Evolutionary conservation across 164 flowering plant species (phyloP).

Genomic region (Umbellularia californica): DNA sequence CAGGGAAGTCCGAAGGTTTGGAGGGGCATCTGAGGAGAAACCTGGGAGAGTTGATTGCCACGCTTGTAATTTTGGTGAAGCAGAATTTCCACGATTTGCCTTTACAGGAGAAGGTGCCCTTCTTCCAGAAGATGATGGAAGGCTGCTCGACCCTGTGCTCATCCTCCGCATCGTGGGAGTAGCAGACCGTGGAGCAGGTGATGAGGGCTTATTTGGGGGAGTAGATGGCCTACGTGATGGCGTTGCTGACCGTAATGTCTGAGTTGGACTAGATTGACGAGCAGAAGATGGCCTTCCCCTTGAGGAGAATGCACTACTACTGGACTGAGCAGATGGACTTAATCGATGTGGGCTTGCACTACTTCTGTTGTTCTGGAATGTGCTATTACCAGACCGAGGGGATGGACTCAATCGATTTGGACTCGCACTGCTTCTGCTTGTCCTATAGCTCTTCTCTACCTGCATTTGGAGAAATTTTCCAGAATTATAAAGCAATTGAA

Average conservation of each 20-base stretch:
- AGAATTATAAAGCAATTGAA: neutral
- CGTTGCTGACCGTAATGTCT: slow-evolving; percentile 36
- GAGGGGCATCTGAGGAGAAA: slow-evolving; percentile 86
- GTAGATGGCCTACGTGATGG: slow-evolving; percentile 72
- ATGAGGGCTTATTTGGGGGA: slow-evolving; percentile 59
- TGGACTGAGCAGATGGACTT: slow-evolving; percentile 78
- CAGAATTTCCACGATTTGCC: slow-evolving; percentile 69
- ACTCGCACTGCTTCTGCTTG: slow-evolving; percentile 82
- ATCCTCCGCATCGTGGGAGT: slow-evolving; percentile 68
- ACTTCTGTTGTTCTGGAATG: slow-evolving; percentile 55
- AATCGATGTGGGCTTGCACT: slow-evolving; percentile 85
- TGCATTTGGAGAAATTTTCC: slow-evolving; percentile 19
- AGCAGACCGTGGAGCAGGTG: slow-evolving; percentile 58
- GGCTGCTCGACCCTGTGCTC: slow-evolving; percentile 56
- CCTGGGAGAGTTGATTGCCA: slow-evolving; percentile 94
- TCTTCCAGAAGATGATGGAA: slow-evolving; percentile 36
- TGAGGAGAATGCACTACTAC: slow-evolving; percentile 36
- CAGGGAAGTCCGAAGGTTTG: slow-evolving; percentile 92
- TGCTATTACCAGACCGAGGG: slow-evolving; percentile 54
- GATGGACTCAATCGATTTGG: slow-evolving; percentile 89
- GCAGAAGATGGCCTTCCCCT: slow-evolving; percentile 75
- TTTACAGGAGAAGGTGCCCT: slow-evolving; percentile 74
- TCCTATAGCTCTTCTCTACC: slow-evolving; percentile 73
- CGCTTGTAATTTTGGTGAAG: slow-evolving; percentile 78
- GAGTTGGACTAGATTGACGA: slow-evolving; percentile 60